A percentile compares a stretch with the other conserved stretches of the same genome.
phyloP scores from a whole-genome alignment of 192 early-diverging fungal genomes.

The Allomyces macrogynus region DNA sequence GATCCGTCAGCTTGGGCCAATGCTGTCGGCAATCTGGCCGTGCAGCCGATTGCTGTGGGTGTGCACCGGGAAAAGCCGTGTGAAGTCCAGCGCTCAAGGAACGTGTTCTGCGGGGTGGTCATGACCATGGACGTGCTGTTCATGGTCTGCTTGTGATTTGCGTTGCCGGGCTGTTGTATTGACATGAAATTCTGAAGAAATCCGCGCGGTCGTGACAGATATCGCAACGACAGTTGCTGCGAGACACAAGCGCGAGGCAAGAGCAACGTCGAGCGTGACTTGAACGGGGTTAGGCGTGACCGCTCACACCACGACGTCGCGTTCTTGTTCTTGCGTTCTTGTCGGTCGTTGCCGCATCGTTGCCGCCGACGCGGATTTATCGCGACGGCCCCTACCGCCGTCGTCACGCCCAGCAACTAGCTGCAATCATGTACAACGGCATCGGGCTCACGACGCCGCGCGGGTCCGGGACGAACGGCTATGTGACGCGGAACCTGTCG shows the following conservation, averaged over 20 bases:
- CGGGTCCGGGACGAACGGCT: constrained; percentile 87
- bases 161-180: neutral
- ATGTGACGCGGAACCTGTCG: constrained; percentile 78
- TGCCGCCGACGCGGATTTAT: no score
- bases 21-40: neutral
- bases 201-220: no score
- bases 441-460: constrained; percentile 58
- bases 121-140: neutral
- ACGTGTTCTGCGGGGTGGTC: neutral
- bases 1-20: neutral
- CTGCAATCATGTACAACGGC: constrained; percentile 46
- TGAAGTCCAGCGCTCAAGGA: neutral
- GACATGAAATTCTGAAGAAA: no score
- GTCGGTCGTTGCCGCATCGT: no score
- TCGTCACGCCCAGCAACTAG: no score
- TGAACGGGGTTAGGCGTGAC: no score
- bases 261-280: no score
- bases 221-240: no score
- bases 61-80: neutral
- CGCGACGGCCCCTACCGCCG: no score
- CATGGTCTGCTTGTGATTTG: neutral
- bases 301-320: no score
- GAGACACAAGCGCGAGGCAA: no score
- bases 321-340: no score
- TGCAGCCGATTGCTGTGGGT: neutral